Evolutionary conservation across 2,329 filamentous ascomycete genomes (phyloP).

Genomic region (Xylariaceae sp.): DNA sequence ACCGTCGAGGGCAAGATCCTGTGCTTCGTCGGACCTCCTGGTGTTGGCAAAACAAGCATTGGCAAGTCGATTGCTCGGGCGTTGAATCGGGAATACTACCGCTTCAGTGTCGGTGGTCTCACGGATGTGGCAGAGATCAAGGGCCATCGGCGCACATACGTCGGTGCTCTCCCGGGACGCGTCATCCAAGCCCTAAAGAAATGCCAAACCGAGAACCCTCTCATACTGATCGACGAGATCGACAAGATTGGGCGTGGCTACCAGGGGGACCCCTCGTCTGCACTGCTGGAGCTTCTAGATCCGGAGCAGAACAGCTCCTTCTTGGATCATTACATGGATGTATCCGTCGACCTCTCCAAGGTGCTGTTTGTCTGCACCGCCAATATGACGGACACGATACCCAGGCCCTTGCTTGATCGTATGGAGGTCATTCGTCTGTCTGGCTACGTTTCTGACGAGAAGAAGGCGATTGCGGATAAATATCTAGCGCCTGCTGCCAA

Average conservation of each 20-base stretch:
- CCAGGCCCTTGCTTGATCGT: conserved; percentile 83
- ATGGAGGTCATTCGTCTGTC: conserved; percentile 98
- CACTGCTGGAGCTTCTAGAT: conserved; percentile 86
- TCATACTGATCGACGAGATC: conserved; percentile 94
- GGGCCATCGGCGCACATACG: conserved; percentile 91
- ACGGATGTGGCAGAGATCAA: conserved; percentile 99
- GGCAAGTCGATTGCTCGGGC: conserved; percentile 96
- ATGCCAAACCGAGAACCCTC: conserved; percentile 95
- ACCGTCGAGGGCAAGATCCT: conserved; percentile 98
- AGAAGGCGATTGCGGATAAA: conserved; percentile 93
- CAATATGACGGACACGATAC: conserved; percentile 98
- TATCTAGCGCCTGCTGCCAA: conserved; percentile 94
- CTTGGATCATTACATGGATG: conserved; percentile 97
- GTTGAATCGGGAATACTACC: conserved; percentile 92
- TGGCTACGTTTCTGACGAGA: conserved; percentile 95
- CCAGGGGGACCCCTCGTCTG: conserved; percentile 92
- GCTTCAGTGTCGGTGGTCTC: conserved; percentile 94
- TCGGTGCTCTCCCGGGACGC: conserved; percentile 88
- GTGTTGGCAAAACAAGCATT: conserved; percentile 98
- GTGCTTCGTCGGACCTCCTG: conserved; percentile 93
- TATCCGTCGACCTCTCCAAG: conserved; percentile 94
- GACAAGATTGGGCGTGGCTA: conserved; percentile 97
- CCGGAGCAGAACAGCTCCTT: conserved; percentile 97
- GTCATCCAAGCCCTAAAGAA: conserved; percentile 99
- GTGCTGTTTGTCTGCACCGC: conserved; percentile 98